Evolutionary conservation across 352 stramenopile species (phyloP).

Genomic region (Pythium sp.): DNA sequence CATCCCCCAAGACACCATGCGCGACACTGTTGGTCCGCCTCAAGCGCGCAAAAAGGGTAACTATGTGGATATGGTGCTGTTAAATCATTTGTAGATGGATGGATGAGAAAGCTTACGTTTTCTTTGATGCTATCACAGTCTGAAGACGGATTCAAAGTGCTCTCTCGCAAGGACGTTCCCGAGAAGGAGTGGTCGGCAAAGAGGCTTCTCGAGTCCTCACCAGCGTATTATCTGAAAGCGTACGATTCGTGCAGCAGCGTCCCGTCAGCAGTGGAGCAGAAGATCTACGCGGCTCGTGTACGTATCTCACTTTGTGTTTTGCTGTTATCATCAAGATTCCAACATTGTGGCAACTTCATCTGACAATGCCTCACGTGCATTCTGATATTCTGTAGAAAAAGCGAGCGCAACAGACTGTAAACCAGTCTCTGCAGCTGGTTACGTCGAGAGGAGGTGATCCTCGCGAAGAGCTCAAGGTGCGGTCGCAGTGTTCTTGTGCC

Average conservation of each 20-base stretch:
- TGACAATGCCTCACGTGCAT: neutral
- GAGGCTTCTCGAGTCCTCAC: conserved; percentile 40
- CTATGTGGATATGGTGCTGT: neutral
- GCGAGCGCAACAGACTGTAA: conserved; percentile 22
- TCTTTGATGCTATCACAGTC: conserved; percentile 24
- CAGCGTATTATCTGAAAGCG: conserved; percentile 37
- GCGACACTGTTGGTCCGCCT: conserved; percentile 78
- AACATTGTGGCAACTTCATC: neutral
- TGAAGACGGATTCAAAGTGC: conserved; percentile 51
- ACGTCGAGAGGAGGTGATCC: conserved; percentile 14
- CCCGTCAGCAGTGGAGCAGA: conserved; percentile 51
- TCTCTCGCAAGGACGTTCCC: conserved; percentile 50
- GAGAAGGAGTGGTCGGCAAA: conserved; percentile 47
- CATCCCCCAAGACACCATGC: conserved; percentile 62
- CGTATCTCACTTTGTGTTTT: neutral
- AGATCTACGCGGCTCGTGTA: conserved; percentile 58
- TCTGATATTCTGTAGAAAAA: conserved; percentile 22
- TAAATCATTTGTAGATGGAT: neutral
- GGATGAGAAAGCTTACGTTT: neutral
- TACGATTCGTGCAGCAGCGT: conserved; percentile 55
- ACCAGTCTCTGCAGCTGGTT: conserved; percentile 25
- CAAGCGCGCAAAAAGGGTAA: conserved; percentile 42
- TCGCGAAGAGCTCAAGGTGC: conserved; percentile 32
- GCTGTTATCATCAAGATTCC: neutral
- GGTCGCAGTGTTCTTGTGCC: neutral